A percentile compares a stretch with the other conserved stretches of the same genome.
These are phyloP conservation scores for Termitomyces titanicus DNA, from an alignment of 768 basidiomycete species.

Conservation along the genomic window DNA sequence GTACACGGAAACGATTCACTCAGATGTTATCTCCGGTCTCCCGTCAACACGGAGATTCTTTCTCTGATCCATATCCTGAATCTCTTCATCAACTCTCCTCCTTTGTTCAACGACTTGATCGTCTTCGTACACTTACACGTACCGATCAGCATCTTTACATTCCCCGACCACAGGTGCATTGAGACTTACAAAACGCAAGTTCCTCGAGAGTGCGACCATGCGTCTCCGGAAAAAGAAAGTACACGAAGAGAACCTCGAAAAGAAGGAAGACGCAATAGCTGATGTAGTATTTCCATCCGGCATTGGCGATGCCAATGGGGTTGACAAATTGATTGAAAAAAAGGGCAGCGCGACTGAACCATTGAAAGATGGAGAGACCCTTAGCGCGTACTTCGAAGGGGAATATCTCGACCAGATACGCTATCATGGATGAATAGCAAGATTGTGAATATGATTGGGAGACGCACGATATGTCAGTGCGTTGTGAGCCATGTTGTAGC, in stretches of 20 bases:
- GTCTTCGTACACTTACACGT: constrained; percentile 34
- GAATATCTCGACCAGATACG: constrained; percentile 64
- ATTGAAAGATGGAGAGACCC: constrained; percentile 60
- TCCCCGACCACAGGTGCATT: not conserved
- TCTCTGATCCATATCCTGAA: too few relatives aligned
- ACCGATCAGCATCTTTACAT: not conserved
- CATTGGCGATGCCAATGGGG: constrained; percentile 53
- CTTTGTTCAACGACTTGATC: constrained; percentile 32
- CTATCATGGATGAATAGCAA: constrained; percentile 35
- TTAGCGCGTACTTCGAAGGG: constrained; percentile 60
- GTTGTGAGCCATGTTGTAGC: constrained; percentile 54
- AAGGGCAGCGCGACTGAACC: constrained; percentile 48
- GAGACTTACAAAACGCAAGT: constrained; percentile 48
- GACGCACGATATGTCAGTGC: constrained; percentile 47
- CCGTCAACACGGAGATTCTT: too few relatives aligned
- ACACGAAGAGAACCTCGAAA: constrained; percentile 53
- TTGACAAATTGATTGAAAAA: constrained; percentile 69
- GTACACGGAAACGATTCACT: too few relatives aligned
- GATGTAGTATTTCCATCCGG: constrained; percentile 58
- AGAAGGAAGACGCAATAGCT: constrained; percentile 49
- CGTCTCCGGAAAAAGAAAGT: constrained; percentile 62
- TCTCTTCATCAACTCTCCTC: constrained; percentile 17
- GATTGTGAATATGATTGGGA: constrained; percentile 15
- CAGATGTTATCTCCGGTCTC: too few relatives aligned
- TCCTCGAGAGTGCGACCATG: constrained; percentile 50